Conservation (phyloP, 305 asterid genomes). For the Salvia sclarea region DNA sequence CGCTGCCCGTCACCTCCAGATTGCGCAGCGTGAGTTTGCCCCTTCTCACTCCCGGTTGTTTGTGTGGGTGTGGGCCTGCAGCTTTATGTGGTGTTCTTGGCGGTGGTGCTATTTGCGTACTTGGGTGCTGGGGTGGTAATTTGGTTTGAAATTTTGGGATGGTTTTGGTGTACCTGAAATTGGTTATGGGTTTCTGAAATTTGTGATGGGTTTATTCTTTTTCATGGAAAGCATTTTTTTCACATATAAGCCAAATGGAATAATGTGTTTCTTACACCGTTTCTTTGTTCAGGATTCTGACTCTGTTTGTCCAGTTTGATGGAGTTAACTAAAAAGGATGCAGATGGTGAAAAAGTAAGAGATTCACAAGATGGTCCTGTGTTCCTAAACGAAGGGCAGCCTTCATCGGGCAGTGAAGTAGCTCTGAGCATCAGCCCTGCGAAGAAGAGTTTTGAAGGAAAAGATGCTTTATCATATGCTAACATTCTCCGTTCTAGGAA, state of each 20-base stretch:
- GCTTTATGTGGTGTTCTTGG: neutral
- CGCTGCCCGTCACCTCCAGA: conserved; percentile 13
- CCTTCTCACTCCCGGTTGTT: neutral
- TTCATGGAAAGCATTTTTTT: neutral
- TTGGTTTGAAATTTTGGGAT: neutral
- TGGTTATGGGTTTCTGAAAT: neutral
- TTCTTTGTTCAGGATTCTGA: conserved; percentile 32
- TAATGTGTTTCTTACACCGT: neutral
- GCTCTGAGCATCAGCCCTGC: conserved; percentile 42
- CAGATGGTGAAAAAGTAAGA: conserved; percentile 45
- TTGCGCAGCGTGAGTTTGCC: conserved; percentile 17
- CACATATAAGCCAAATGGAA: neutral
- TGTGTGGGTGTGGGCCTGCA: neutral
- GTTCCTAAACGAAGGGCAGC: conserved; percentile 47
- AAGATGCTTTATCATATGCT: conserved; percentile 82
- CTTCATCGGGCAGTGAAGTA: conserved; percentile 46
- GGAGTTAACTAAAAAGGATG: conserved; percentile 62
- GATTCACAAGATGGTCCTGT: conserved; percentile 45
- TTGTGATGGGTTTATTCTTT: neutral
- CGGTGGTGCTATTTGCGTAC: neutral
- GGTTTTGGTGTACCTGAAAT: neutral
- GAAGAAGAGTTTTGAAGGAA: conserved; percentile 61
- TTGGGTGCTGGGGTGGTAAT: neutral
- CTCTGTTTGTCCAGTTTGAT: conserved; percentile 39
- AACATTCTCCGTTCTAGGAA: conserved; percentile 90